Percentiles rank a stretch among this genome's conserved stretches.
phyloP scores from a whole-genome alignment of 208 protist genomes.

The Trypanosoma scelopori region DNA sequence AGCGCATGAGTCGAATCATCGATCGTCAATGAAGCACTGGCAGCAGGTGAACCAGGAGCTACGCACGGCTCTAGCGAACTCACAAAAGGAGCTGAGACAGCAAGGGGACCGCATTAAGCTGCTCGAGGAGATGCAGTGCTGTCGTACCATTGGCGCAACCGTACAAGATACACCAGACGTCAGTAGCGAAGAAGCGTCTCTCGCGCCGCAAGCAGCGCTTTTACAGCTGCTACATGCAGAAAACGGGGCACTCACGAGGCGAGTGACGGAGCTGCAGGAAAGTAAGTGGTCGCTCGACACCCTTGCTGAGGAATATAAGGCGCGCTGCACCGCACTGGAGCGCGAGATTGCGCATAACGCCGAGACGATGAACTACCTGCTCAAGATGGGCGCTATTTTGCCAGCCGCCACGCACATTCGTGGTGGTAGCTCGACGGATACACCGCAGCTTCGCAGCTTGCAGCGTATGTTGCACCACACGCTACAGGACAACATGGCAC shows the following conservation, averaged over 20 bases:
- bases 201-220: conserved; percentile 44
- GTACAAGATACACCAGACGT: no score
- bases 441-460: conserved; percentile 43
- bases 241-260: conserved; percentile 55
- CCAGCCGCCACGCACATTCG: conserved; percentile 15
- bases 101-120: conserved; percentile 14
- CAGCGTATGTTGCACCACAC: conserved; percentile 68
- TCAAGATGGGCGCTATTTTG: conserved; percentile 19
- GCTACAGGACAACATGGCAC: conserved; percentile 53
- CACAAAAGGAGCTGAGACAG: conserved; percentile 51
- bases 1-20: conserved; percentile 38
- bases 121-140: background rate
- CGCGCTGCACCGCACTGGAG: conserved; percentile 33
- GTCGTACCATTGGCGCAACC: background rate
- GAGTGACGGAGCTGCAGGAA: conserved; percentile 53
- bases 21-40: conserved; percentile 50
- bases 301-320: conserved; percentile 45
- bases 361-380: conserved; percentile 32
- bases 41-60: conserved; percentile 64
- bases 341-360: conserved; percentile 35
- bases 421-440: conserved; percentile 15
- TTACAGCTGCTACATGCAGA: conserved; percentile 60
- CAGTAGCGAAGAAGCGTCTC: conserved; percentile 25
- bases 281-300: conserved; percentile 52
- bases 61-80: conserved; percentile 46